Base-by-base conservation (phyloP, 129 eudicot species). In the Saposhnikovia divaricata region DNA sequence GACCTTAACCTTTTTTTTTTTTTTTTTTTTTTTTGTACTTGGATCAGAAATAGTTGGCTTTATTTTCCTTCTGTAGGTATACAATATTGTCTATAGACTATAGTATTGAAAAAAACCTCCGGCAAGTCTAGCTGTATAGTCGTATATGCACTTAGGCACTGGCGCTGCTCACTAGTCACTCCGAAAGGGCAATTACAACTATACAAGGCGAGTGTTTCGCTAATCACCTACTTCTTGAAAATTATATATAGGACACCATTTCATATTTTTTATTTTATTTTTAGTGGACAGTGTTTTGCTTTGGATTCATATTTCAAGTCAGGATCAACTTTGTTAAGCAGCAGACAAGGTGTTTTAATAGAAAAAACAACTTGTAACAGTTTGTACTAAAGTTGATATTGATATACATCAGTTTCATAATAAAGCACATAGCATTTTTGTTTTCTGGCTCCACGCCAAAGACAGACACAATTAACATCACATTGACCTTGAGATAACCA, bases 401-500 rank as follows among this genome's bases (percentile, higher is more conserved):
- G 47, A 21, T 21, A 38, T 40, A 72, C 50, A 72, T 72, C 57
- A 65, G 47, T 66, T 65, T 78, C 81, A 78, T 37, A 78, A 43
- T 45, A 21, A 78, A 27, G 25, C 28, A 45, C 44, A 78, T 23
- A 78, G 74, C 80, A 78, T 57, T 78, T 59, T 61, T 78, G 74
- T 43, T 44, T 19, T 70, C 15, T 40, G 76, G 50, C 76, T 40
- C 50, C 27, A 23, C 5, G 46, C 28, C 50, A 44, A 44, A 23
- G 11, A 72, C 23, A 31, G 51, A 21, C 77, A 72, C 45, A 37
- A 43, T 73, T 72, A 18, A 43, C 37, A 73, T 73, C 10, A 73
- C 55, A 73, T 42, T 23, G 77, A 73, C 77, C 47, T 27, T 44
- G 46, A 42, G 27, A 73, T 23, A 73, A 44, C 55, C 55, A 42